phyloP scores from a whole-genome alignment of 352 stramenopile species.

The Globisporangium canariense region DNA sequence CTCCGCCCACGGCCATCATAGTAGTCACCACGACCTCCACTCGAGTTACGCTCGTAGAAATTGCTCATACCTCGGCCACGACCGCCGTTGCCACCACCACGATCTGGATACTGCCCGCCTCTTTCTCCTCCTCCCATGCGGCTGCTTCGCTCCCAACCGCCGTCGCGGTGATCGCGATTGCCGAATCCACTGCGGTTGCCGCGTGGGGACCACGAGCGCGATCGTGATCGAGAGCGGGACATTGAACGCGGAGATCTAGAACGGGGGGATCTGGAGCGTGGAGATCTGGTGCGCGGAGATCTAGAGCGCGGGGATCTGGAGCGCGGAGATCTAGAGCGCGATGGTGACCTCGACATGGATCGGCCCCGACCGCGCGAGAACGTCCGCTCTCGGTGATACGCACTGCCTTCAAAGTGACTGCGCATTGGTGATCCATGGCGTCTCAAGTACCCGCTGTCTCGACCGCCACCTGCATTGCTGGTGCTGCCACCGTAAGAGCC shows the following conservation, averaged over 20 bases:
- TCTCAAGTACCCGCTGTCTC: constrained; percentile 28
- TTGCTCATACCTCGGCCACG: constrained; percentile 18
- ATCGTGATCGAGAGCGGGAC: constrained; percentile 36
- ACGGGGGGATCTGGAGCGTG: constrained; percentile 15
- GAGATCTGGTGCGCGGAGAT: constrained; percentile 29
- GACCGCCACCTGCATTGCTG: constrained; percentile 14
- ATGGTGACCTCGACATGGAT: constrained; percentile 55
- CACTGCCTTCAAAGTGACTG: constrained; percentile 24
- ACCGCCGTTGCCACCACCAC: constrained; percentile 11
- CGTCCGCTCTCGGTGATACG: constrained; percentile 29
- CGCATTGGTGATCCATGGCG: constrained; percentile 25
- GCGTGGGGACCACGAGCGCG: constrained; percentile 55
- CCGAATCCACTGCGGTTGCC: constrained; percentile 43
- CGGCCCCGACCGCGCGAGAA: constrained; percentile 39
- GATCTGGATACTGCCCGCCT: constrained; percentile 19
- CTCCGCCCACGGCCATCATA: constrained; percentile 29
- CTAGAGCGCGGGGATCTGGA: constrained; percentile 28
- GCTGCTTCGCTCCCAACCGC: constrained; percentile 14
- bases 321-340: constrained; percentile 28
- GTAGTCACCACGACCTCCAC: constrained; percentile 25
- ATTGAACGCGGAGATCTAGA: constrained; percentile 38
- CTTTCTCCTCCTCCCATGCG: constrained; percentile 27
- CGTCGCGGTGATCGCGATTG: constrained; percentile 9
- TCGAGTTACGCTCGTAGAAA: constrained; percentile 22
- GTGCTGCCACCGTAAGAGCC: neutral